Evolutionary conservation across 805 yeast genomes (phyloP), one percentile per base, ranked within the genome.

Genomic region (Torulaspora gathmanii): DNA sequence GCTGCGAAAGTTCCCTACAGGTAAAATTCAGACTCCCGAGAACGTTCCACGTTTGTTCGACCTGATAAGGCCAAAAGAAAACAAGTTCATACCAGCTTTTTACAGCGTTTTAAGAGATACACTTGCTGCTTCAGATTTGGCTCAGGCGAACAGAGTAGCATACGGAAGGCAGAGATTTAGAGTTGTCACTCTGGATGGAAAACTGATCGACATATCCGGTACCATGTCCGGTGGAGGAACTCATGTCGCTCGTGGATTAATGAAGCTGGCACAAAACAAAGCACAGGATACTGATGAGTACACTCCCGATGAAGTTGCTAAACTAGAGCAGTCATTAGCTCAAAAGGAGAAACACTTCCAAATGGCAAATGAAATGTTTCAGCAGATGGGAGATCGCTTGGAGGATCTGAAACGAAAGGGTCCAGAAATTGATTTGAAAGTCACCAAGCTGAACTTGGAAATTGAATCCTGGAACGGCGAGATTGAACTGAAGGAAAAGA

Each of bases 221-320:
- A 86, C 97, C 1, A 82, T 95, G 82, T 80, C 95, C 37, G 99
- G 99, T 56, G 99, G 99, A 67, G 99, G 98, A 42, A 76, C 73
- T 44, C 70, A 75, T 31, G 76, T 74, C 7, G 73, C 77, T 13
- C 75, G 75, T 40, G 99, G 98, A 5, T 82, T 84, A 2, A 88
- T 93, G 95, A 79, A 74, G 46, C 39, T 58, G 46, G 67, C 75
- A 33, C 60, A 70, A 28, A 53, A 45, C 25, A 44, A 39, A 15
- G 27, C 40, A 1, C 51, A 61, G 3, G 72, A 69, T n/a, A 62
- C 75, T 11, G 43, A 47, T 10, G 20, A 47, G 13, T 57, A 52
- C 27, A 71, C 82, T 3, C 79, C 78, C 17, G 79, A 74, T 13
- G 86, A 81, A 38, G 74, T 86, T 1, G 64, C 69, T 1, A 64